Evolutionary conservation across 2,329 filamentous ascomycete genomes (phyloP).

Genomic region (Colletotrichum eremochloae): DNA sequence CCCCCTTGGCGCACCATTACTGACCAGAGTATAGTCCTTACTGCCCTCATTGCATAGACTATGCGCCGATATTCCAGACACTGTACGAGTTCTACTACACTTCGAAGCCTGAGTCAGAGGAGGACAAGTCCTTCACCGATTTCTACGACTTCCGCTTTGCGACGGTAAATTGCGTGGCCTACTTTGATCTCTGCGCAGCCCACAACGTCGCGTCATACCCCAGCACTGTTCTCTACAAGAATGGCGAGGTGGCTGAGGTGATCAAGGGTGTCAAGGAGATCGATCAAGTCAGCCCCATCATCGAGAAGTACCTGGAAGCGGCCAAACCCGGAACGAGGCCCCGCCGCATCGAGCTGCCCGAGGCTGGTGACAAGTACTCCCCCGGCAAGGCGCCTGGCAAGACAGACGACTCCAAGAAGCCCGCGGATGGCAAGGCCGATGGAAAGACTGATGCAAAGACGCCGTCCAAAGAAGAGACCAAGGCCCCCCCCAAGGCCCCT

Average conservation of each 20-base stretch:
- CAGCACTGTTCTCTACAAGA: slow-evolving; percentile 82
- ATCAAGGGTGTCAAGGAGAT: slow-evolving; percentile 78
- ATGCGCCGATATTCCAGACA: slow-evolving; percentile 90
- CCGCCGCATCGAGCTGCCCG: slow-evolving; percentile 75
- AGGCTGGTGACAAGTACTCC: slow-evolving; percentile 72
- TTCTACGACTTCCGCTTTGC: slow-evolving; percentile 94
- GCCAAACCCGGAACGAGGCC: slow-evolving; percentile 86
- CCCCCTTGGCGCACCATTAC: slow-evolving; percentile 18
- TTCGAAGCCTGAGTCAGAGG: slow-evolving; percentile 75
- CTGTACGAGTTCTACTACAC: slow-evolving; percentile 96
- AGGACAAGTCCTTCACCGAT: slow-evolving; percentile 74
- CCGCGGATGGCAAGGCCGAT: slow-evolving; percentile 41
- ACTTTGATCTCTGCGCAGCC: slow-evolving; percentile 80
- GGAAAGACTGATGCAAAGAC: slow-evolving; percentile 50
- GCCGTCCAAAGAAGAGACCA: slow-evolving; percentile 44
- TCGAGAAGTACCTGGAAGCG: slow-evolving; percentile 83
- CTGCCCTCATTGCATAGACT: slow-evolving; percentile 80
- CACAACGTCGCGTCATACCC: slow-evolving; percentile 80
- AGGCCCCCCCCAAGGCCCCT: slow-evolving; percentile 31
- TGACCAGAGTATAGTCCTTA: slow-evolving; percentile 60
- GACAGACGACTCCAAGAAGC: slow-evolving; percentile 43
- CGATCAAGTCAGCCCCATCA: slow-evolving; percentile 72
- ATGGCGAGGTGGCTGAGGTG: slow-evolving; percentile 76
- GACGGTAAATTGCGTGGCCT: slow-evolving; percentile 86
- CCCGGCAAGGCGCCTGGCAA: slow-evolving; percentile 51